A percentile compares a stretch with the other conserved stretches of the same genome.
phyloP scores from a whole-genome alignment of 495 filamentous ascomycete species.

The Penicillium goetzii region DNA sequence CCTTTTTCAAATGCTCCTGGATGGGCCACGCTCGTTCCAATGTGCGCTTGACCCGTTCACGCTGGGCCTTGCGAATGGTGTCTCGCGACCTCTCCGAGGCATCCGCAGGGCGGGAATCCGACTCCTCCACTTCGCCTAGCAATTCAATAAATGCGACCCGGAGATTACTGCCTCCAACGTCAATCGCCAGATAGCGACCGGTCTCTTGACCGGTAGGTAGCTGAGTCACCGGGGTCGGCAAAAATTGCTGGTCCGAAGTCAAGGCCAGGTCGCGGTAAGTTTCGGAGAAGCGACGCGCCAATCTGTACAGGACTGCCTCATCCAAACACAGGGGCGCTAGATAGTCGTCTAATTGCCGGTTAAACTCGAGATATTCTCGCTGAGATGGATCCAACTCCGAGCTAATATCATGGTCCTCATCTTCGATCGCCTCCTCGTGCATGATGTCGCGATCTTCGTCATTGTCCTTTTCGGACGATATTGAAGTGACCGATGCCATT shows the following conservation, averaged over 20 bases:
- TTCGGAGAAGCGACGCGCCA: constrained; percentile 63
- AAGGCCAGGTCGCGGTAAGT: constrained; percentile 67
- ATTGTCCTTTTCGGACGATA: constrained; percentile 35
- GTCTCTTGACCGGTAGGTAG: constrained; percentile 64
- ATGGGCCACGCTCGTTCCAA: constrained; percentile 80
- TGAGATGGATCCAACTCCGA: constrained; percentile 39
- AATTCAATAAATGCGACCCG: constrained; percentile 79
- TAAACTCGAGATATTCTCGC: constrained; percentile 37
- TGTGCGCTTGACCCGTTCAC: constrained; percentile 58
- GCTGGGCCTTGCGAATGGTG: constrained; percentile 51
- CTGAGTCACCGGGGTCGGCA: constrained; percentile 78
- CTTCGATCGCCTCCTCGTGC: constrained; percentile 45
- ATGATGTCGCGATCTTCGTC: constrained; percentile 44
- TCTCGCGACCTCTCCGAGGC: constrained; percentile 43
- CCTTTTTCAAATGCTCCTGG: constrained; percentile 74
- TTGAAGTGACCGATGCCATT: constrained; percentile 40
- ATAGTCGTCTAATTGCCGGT: constrained; percentile 44
- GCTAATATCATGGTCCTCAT: constrained; percentile 43
- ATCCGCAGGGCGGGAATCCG: constrained; percentile 38
- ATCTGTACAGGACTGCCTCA: constrained; percentile 55
- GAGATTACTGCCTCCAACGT: constrained; percentile 82
- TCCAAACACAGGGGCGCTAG: constrained; percentile 44
- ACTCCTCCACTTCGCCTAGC: constrained; percentile 51
- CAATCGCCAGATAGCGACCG: constrained; percentile 75
- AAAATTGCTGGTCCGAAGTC: constrained; percentile 70